Evolutionary conservation across 257 asterid species (phyloP), one percentile per base, ranked within the genome.

Genomic region (Perilla frutescens): DNA sequence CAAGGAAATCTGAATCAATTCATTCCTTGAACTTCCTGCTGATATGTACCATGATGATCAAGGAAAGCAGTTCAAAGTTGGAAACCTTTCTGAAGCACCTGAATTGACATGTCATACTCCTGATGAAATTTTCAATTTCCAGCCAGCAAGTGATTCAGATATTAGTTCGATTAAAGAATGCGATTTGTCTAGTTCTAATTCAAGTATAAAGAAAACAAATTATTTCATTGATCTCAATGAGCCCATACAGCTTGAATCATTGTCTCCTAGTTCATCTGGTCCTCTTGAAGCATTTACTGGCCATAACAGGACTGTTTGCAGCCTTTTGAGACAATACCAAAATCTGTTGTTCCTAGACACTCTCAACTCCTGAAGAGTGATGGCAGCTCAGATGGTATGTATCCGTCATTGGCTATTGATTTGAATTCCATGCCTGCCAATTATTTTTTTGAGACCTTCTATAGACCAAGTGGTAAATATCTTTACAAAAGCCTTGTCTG

Each of bases 221-320:
- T 69, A 74, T 72, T 84, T 77, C 72, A 66, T 91, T 43, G 96
- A 89, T 87, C 84, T 91, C 83, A 91, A 89, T 70, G 91, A 87
- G 67, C 95, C 96, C 13, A 14, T 76, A 59, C 72, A 75, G 48
- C 57, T 73, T 8, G 94, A 89, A 49, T 71, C 80, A 10, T 76
- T 55, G 40, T 43, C 73, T 64, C 68, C 77, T 51, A 77, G 41
- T 74, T 78, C 85, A 49, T 62, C 79, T 26, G 72, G 70, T 70
- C 73, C 69, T 20, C 55, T 76, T 43, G 82, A 72, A 31, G 78
- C 81, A 70, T 56, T 69, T n/a, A 58, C 67, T 31, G 26, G 70
- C 68, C 57, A 53, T 48, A 51, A 20, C 48, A 87, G 71, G 75
- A 70, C 63, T 75, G 68, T 62, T 57, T 70, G 41, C 64, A 58